phyloP scores from a whole-genome alignment of 371 early-diverging fungal species.

The Mortierella polycephala region DNA sequence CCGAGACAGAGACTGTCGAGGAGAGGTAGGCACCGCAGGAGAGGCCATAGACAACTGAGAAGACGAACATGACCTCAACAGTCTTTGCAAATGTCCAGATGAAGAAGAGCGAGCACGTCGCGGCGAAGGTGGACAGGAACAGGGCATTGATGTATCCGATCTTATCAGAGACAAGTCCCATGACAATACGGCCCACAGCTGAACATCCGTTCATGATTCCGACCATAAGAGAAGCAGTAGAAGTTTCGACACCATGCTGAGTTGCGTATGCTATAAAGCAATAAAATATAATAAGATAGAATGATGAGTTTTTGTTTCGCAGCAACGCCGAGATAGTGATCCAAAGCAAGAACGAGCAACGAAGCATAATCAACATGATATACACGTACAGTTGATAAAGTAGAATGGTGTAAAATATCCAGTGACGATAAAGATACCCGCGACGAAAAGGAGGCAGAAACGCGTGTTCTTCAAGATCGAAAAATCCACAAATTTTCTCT shows the following conservation, averaged over 20 bases:
- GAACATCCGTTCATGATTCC: slow-evolving; percentile 66
- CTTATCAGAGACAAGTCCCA: slow-evolving; percentile 71
- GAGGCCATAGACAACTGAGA: slow-evolving; percentile 65
- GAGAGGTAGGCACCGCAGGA: slow-evolving; percentile 65
- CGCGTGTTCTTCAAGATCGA: slow-evolving; percentile 46
- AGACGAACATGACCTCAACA: slow-evolving; percentile 58
- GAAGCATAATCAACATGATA: background rate
- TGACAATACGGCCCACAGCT: slow-evolving; percentile 72
- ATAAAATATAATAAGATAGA: background rate
- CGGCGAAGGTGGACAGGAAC: slow-evolving; percentile 56
- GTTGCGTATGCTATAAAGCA: slow-evolving; percentile 51
- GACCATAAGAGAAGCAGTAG: slow-evolving; percentile 62
- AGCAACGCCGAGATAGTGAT: background rate
- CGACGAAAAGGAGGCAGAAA: slow-evolving; percentile 44
- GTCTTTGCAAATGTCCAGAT: slow-evolving; percentile 72
- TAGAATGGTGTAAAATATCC: slow-evolving; percentile 53
- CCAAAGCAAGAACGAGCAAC: background rate
- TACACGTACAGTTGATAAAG: slow-evolving; percentile 39
- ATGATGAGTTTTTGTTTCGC: background rate
- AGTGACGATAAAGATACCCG: slow-evolving; percentile 39
- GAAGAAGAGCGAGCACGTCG: slow-evolving; percentile 64
- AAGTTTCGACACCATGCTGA: slow-evolving; percentile 41
- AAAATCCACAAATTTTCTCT: slow-evolving; percentile 55
- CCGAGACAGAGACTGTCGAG: slow-evolving; percentile 60
- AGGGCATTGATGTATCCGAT: slow-evolving; percentile 72